phyloP scores from a whole-genome alignment of 441 rosid genomes.

The Codiaeum variegatum region DNA sequence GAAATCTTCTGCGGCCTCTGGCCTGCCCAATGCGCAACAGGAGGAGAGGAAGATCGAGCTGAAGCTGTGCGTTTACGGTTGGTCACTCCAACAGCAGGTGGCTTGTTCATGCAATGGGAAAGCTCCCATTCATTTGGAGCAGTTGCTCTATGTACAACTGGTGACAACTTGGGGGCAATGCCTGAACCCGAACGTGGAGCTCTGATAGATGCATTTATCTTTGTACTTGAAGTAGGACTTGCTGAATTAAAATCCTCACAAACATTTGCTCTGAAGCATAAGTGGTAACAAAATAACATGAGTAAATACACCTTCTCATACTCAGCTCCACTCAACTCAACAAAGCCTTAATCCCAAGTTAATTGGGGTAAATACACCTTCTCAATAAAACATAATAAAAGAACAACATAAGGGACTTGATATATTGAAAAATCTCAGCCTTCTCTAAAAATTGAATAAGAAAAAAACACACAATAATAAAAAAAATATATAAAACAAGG shows the following conservation, averaged over 20 bases:
- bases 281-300: constrained; percentile 18
- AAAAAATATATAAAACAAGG: background rate
- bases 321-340: too few species aligned
- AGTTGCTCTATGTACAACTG: constrained; percentile 64
- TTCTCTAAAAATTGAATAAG: constrained; percentile 2
- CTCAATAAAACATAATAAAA: constrained; percentile 10
- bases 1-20: constrained; percentile 92
- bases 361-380: too few species aligned
- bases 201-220: constrained; percentile 62
- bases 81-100: constrained; percentile 66
- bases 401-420: background rate
- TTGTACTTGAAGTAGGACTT: constrained; percentile 74
- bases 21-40: constrained; percentile 85
- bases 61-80: constrained; percentile 77
- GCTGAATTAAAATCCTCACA: constrained; percentile 79
- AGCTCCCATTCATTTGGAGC: constrained; percentile 85
- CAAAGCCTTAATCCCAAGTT: too few species aligned
- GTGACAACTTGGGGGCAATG: constrained; percentile 64
- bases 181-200: constrained; percentile 82
- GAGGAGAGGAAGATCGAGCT: constrained; percentile 79
- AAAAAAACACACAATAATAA: background rate
- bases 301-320: constrained; percentile 15
- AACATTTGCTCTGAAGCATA: constrained; percentile 54
- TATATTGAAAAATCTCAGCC: background rate
- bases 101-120: constrained; percentile 74